A percentile compares a stretch with the other conserved stretches of the same genome.
Conservation (phyloP, 495 filamentous ascomycete genomes). For the Mytilinidion resinicola region DNA sequence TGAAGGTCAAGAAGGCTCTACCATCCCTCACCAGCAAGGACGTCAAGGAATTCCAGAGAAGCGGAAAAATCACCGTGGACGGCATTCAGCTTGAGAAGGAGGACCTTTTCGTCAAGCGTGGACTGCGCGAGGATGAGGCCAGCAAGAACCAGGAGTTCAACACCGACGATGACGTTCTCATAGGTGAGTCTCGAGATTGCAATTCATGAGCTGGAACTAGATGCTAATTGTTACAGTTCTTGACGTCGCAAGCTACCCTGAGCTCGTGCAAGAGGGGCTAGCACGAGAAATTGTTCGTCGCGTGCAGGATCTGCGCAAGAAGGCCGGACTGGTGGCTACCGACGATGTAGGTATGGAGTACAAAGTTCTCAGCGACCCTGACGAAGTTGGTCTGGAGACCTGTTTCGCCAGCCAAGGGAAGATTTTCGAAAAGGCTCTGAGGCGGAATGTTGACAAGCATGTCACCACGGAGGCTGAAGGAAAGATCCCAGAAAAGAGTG, state of each 20-base stretch:
- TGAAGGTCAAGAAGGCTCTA: conserved; percentile 83
- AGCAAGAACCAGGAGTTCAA: conserved; percentile 74
- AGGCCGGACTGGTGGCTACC: conserved; percentile 70
- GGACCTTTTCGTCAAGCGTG: conserved; percentile 79
- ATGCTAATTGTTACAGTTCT: conserved; percentile 44
- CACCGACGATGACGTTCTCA: conserved; percentile 75
- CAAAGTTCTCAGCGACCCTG: conserved; percentile 65
- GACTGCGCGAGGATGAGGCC: conserved; percentile 59
- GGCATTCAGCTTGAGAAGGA: conserved; percentile 74
- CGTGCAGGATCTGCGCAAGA: conserved; percentile 74
- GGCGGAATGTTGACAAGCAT: conserved; percentile 73
- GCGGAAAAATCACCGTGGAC: conserved; percentile 68
- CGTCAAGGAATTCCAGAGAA: conserved; percentile 64
- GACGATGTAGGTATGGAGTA: conserved; percentile 88
- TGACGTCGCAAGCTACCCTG: conserved; percentile 66
- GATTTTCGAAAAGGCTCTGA: conserved; percentile 70
- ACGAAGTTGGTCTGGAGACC: conserved; percentile 64
- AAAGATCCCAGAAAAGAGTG: conserved; percentile 50
- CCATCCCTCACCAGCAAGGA: conserved; percentile 71
- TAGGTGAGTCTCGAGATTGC: conserved; percentile 13
- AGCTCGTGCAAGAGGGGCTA: conserved; percentile 67
- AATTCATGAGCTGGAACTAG: too few species aligned
- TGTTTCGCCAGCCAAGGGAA: conserved; percentile 64
- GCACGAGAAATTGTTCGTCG: conserved; percentile 80
- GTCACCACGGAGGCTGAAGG: conserved; percentile 57